Evolutionary conservation across 75 land plant genomes (phyloP).

Genomic region (Azolla pinnata): DNA sequence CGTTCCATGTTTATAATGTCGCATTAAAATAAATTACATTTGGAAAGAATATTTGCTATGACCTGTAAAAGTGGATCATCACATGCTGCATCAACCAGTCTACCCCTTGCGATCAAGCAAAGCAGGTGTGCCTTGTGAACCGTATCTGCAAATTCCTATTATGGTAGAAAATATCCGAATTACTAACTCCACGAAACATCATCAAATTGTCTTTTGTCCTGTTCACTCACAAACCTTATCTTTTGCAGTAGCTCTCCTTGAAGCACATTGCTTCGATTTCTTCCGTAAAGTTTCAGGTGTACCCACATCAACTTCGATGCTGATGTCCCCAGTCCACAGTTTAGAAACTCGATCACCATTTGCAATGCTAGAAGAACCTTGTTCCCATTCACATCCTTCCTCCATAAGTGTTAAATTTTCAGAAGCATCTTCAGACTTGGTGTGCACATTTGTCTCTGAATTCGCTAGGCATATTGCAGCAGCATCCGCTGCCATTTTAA

Average conservation of each 20-base stretch:
- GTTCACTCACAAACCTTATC: conserved; percentile 65
- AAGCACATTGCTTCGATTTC: conserved; percentile 18
- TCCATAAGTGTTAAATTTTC: background rate
- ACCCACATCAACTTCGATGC: conserved; percentile 42
- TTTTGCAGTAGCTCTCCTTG: conserved; percentile 62
- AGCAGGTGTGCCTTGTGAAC: conserved; percentile 90
- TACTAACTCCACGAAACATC: too few relatives aligned
- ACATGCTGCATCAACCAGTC: conserved; percentile 66
- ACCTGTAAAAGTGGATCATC: conserved; percentile 86
- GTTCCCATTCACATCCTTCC: conserved; percentile 75
- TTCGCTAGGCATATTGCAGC: too few relatives aligned
- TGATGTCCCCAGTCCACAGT: conserved; percentile 31
- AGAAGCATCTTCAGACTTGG: background rate
- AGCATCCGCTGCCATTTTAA: too few relatives aligned
- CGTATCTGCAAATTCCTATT: conserved; percentile 75
- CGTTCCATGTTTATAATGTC: too few relatives aligned
- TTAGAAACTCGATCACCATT: conserved; percentile 5
- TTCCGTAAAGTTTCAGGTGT: conserved; percentile 21
- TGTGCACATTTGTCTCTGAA: too few relatives aligned
- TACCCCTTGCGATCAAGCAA: conserved; percentile 80
- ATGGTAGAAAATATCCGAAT: too few relatives aligned
- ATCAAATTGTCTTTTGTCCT: too few relatives aligned
- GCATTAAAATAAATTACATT: too few relatives aligned
- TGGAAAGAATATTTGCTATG: too few relatives aligned
- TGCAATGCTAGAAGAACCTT: conserved; percentile 30